Conservation (phyloP, 176 grass and related monocot genomes). For the Carex littledalei region DNA sequence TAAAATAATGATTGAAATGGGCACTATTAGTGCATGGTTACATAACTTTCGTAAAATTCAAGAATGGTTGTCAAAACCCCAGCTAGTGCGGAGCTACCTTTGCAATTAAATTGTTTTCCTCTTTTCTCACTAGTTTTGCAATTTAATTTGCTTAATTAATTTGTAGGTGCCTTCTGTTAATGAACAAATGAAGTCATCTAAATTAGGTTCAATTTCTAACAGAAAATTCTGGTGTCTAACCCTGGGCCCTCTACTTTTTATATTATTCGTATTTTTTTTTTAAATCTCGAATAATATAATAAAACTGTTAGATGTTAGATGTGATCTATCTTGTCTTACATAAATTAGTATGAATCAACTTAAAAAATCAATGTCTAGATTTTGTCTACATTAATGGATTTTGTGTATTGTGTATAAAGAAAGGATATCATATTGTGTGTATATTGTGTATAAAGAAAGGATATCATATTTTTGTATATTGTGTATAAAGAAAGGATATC, state of each 20-base stretch:
- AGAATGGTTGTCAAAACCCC: background rate
- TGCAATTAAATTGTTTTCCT: background rate
- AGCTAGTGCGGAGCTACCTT: background rate
- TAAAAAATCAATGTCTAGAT: background rate
- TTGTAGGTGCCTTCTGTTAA: background rate
- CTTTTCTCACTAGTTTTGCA: background rate
- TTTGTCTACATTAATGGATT: background rate
- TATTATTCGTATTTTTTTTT: too few species aligned
- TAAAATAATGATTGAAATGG: background rate
- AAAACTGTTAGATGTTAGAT: background rate
- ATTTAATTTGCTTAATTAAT: background rate
- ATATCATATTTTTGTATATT: too few species aligned
- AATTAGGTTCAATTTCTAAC: background rate
- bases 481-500: too few species aligned
- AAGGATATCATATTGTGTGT: too few species aligned
- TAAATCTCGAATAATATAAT: background rate
- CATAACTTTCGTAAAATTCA: conserved; percentile 2
- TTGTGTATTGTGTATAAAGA: background rate
- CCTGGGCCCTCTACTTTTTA: background rate
- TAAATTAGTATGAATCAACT: background rate
- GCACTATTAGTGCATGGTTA: background rate
- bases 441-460: too few species aligned
- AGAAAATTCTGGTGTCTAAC: background rate
- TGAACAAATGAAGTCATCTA: background rate
- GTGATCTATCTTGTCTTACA: background rate